phyloP scores from a whole-genome alignment of 176 grass and related monocot species.

The Avena sativa region DNA sequence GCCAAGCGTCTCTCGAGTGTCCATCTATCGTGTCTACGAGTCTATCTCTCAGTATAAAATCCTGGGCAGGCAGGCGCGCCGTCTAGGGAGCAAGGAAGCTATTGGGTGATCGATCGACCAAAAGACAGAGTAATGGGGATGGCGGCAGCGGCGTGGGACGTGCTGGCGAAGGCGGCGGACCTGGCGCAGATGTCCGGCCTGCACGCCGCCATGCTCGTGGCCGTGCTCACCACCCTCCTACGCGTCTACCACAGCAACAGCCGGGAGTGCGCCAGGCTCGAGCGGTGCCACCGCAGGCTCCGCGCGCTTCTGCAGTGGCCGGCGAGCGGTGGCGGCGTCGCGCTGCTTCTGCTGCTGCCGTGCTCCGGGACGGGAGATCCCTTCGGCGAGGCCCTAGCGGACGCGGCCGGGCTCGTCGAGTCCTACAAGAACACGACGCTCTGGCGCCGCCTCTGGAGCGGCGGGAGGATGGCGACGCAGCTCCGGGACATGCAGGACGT shows the following conservation, averaged over 20 bases:
- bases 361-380: not conserved
- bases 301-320: not conserved
- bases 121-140: not conserved
- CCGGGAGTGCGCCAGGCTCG: not conserved
- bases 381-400: not conserved
- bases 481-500: not conserved
- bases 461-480: not conserved
- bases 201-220: slow-evolving; percentile 1
- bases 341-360: no score
- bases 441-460: not conserved
- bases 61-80: no score
- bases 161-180: not conserved
- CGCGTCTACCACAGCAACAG: not conserved
- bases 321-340: not conserved
- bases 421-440: not conserved
- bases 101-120: no score
- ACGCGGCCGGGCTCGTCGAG: not conserved
- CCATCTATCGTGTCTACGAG: no score
- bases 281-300: not conserved
- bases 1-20: no score
- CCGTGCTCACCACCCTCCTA: not conserved
- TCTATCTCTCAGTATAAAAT: no score
- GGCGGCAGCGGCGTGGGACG: not conserved
- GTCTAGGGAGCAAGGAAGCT: no score
- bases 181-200: not conserved